Evolutionary conservation across 2,329 filamentous ascomycete genomes (phyloP).

Genomic region (Penicillium oxalicum): DNA sequence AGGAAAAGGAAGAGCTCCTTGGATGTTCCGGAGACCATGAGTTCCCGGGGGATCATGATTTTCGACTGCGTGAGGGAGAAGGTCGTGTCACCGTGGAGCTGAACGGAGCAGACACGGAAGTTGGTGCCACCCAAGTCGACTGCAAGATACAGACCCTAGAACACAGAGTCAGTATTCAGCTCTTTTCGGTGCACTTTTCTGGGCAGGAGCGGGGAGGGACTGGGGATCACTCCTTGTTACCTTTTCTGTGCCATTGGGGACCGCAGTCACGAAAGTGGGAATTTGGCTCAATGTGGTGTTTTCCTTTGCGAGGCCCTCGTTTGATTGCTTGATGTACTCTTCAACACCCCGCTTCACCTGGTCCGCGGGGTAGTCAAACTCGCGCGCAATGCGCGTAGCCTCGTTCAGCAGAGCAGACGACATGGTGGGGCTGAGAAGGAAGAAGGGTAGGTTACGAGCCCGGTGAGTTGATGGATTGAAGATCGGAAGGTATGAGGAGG

Average conservation of each 20-base stretch:
- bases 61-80: constrained; percentile 93
- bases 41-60: constrained; percentile 77
- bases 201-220: too few species aligned
- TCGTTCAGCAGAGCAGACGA: constrained; percentile 52
- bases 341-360: constrained; percentile 73
- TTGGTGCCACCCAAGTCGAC: constrained; percentile 98
- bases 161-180: constrained; percentile 12
- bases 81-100: constrained; percentile 87
- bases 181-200: not conserved
- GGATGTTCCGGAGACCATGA: constrained; percentile 85
- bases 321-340: constrained; percentile 83
- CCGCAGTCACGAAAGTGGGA: constrained; percentile 90
- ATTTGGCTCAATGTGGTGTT: constrained; percentile 87
- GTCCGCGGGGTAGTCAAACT: constrained; percentile 78
- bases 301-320: constrained; percentile 72
- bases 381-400: constrained; percentile 70
- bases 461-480: not conserved
- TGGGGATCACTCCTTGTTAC: constrained; percentile 40
- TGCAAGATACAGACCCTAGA: constrained; percentile 84
- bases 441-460: not conserved
- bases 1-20: constrained; percentile 87
- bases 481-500: not conserved
- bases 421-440: constrained; percentile 17
- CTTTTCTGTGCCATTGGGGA: constrained; percentile 97
- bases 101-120: constrained; percentile 93